A percentile compares a stretch with the other conserved stretches of the same genome.
These are phyloP conservation scores for Boletus smithii DNA, from an alignment of 1,284 basidiomycete genomes.

Conservation along the genomic window DNA sequence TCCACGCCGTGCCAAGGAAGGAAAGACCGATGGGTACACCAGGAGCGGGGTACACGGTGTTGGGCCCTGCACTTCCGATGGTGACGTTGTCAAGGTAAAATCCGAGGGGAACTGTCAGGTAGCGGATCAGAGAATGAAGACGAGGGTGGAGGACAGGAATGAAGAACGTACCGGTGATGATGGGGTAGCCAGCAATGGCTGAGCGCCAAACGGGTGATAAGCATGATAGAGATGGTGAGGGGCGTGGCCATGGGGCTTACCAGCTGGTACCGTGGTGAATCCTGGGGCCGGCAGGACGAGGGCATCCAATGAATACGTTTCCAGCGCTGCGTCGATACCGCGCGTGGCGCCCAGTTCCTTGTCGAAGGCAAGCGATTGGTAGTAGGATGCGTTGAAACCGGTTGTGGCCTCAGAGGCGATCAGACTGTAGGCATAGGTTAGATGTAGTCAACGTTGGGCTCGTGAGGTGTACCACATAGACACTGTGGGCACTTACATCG, in stretches of 20 bases:
- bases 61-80: conserved; percentile 39
- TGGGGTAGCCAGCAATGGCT: conserved; percentile 60
- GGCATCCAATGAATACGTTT: conserved; percentile 52
- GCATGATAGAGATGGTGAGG: background rate
- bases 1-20: conserved; percentile 62
- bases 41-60: conserved; percentile 51
- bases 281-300: conserved; percentile 55
- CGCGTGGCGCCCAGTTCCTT: conserved; percentile 49
- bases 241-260: conserved; percentile 20
- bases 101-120: conserved; percentile 50
- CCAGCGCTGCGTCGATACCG: conserved; percentile 58
- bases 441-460: background rate
- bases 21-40: conserved; percentile 62
- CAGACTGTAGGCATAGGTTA: conserved; percentile 30
- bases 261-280: conserved; percentile 43
- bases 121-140: background rate
- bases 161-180: conserved; percentile 45
- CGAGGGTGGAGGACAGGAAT: background rate
- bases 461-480: no score
- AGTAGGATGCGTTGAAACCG: conserved; percentile 47
- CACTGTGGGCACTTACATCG: conserved; percentile 30
- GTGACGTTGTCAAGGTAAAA: conserved; percentile 54
- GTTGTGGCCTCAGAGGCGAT: conserved; percentile 47
- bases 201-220: conserved; percentile 3
- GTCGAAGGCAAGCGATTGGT: conserved; percentile 47